Percentiles rank a stretch among this genome's conserved stretches.
phyloP scores from a whole-genome alignment of 139 green algal species.

The Coelastrella sp. region DNA sequence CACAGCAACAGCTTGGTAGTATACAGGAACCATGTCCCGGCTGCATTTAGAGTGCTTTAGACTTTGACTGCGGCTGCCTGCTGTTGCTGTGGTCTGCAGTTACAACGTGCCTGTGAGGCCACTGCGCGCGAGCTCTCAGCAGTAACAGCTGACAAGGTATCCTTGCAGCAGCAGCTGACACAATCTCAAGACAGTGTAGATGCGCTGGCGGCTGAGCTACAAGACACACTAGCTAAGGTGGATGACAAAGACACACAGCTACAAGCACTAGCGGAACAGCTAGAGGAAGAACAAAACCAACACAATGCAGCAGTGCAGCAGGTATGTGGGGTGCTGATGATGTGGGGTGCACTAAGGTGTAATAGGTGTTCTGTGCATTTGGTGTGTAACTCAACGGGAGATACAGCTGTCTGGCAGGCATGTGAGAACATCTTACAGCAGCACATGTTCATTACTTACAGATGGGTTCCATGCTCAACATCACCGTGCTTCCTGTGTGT shows the following conservation, averaged over 20 bases:
- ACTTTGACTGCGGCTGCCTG: too few species aligned
- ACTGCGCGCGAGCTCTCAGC: background rate
- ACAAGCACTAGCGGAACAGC: background rate
- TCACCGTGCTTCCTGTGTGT: too few species aligned
- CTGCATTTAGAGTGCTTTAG: too few species aligned
- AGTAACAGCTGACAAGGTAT: background rate
- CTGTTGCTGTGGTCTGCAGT: background rate
- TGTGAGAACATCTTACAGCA: background rate
- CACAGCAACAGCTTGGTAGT: too few species aligned
- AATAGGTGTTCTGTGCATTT: too few species aligned
- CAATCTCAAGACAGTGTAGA: slow-evolving; percentile 25
- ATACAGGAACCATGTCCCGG: too few species aligned
- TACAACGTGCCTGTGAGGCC: background rate
- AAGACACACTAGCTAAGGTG: background rate
- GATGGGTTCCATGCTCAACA: background rate
- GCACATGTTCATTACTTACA: background rate
- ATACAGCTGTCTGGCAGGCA: too few species aligned
- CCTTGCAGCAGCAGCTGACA: background rate
- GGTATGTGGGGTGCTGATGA: background rate
- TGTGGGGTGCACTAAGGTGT: too few species aligned
- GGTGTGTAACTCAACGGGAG: too few species aligned
- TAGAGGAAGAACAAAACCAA: background rate
- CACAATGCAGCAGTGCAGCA: background rate
- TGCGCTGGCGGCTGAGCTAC: slow-evolving; percentile 32
- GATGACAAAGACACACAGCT: background rate